These are phyloP conservation scores for Epithele typhae DNA, from an alignment of 768 basidiomycete genomes.

Conservation along the genomic window DNA sequence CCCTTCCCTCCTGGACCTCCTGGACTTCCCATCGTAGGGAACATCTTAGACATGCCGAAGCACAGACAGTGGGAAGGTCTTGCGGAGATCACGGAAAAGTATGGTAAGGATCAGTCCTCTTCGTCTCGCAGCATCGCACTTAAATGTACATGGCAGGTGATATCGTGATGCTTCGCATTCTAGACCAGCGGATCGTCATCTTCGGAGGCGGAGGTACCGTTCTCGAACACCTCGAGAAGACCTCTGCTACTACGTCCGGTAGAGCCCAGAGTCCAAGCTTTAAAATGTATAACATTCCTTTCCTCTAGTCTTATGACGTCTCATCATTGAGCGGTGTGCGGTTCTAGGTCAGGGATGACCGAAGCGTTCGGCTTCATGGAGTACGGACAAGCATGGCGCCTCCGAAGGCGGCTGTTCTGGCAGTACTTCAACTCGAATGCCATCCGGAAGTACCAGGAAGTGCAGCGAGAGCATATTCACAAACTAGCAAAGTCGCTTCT, in stretches of 20 bases:
- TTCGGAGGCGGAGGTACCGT: slow-evolving; percentile 10
- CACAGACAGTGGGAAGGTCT: slow-evolving; percentile 7
- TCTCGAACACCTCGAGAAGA: slow-evolving; percentile 19
- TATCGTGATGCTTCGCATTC: slow-evolving; percentile 5
- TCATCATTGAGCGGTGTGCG: neutral
- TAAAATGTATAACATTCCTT: no score
- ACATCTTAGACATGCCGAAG: slow-evolving; percentile 8
- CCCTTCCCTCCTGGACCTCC: slow-evolving; percentile 18
- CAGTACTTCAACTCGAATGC: slow-evolving; percentile 6
- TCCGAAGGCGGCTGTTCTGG: slow-evolving; percentile 9
- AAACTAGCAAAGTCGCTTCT: slow-evolving; percentile 5
- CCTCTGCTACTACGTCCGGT: slow-evolving; percentile 14
- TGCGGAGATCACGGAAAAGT: slow-evolving; percentile 1
- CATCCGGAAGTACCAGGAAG: neutral
- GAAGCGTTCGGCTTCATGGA: slow-evolving; percentile 1
- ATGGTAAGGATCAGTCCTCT: slow-evolving; percentile 5
- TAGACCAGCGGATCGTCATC: slow-evolving; percentile 12
- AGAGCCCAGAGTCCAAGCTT: neutral
- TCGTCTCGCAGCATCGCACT: neutral
- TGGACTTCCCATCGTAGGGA: slow-evolving; percentile 11
- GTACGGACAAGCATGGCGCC: slow-evolving; percentile 9
- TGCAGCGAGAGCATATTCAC: slow-evolving; percentile 1
- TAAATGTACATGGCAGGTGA: slow-evolving; percentile 1
- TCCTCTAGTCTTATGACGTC: slow-evolving; percentile 1
- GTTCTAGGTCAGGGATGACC: neutral